Percentiles rank a stretch among this genome's conserved stretches.
Evolutionary conservation across 2,329 filamentous ascomycete species (phyloP).

Genomic region (Colletotrichum shisoi): DNA sequence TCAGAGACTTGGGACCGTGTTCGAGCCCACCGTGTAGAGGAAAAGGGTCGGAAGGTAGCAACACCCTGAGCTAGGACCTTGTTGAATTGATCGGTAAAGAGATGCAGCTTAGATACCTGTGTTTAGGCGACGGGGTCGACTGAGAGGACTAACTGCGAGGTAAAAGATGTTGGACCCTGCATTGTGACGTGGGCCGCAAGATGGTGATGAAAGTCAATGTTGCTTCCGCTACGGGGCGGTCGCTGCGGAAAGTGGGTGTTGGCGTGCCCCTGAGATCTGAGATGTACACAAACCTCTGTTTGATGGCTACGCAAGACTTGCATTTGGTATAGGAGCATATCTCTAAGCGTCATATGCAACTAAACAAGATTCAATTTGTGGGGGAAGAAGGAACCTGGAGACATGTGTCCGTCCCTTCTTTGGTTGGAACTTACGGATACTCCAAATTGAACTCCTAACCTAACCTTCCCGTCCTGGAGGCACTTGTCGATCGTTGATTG

Average conservation of each 20-base stretch:
- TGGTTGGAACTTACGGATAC: not conserved
- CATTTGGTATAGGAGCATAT: not conserved
- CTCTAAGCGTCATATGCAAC: not conserved
- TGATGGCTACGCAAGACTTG: no score
- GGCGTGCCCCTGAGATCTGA: not conserved
- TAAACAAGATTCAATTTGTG: not conserved
- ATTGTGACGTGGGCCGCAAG: slow-evolving; percentile 17
- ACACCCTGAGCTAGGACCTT: not conserved
- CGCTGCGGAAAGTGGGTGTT: slow-evolving; percentile 15
- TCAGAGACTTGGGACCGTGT: slow-evolving; percentile 16
- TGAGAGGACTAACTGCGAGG: slow-evolving; percentile 22
- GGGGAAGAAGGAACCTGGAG: slow-evolving; percentile 8
- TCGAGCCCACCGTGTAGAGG: not conserved
- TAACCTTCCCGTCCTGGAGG: not conserved
- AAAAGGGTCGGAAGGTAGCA: not conserved
- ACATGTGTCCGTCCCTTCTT: slow-evolving; percentile 20
- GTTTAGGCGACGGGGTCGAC: not conserved
- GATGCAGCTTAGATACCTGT: not conserved
- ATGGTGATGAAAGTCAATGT: slow-evolving; percentile 4
- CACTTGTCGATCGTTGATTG: slow-evolving; percentile 13
- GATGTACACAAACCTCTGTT: not conserved
- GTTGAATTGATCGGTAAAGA: not conserved
- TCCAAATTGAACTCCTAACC: slow-evolving; percentile 6
- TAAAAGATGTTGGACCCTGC: slow-evolving; percentile 20
- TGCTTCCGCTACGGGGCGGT: slow-evolving; percentile 1